Base-by-base conservation (phyloP, 495 filamentous ascomycete species). In the Aspergillus bridgeri region DNA sequence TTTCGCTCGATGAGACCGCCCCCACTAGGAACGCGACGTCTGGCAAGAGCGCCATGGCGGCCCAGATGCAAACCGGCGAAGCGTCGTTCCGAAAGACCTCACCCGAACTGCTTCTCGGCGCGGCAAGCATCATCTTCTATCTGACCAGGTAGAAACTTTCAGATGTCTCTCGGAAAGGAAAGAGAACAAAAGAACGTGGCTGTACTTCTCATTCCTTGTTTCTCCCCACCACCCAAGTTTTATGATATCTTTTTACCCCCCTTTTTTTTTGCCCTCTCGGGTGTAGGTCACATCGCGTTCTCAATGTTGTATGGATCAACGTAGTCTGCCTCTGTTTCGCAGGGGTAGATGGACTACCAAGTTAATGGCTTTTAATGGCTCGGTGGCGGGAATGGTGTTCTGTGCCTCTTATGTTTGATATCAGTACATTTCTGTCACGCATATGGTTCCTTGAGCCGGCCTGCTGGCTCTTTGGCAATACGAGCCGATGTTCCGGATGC, bases 11-110 rank as follows among this genome's bases (percentile, higher is more conserved):
- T 24, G 47, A 45, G 9, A 62, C 57, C 7, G 42, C 27, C 13
- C 53, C 43, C 22, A 63, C 48, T 19, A 55, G 27, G 6, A 57
- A 59, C 33, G 21, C 47, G n/a, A 51, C 59, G 21, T 62, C 59
- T 9, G 38, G 23, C 43, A 64, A 62, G 24, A 61, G 59, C 48
- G 54, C 59, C 20, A 49, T 58, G 42, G n/a, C 57, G 15, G 51
- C 47, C 44, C 22, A 57, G 6, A 58, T 24, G 33, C 45, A 61
- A 38, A 62, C 50, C 22, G 61, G 56, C 13, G 46, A 18, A 43
- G 54, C 60, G 1, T 59, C 61, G 17, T 53, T 64, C 33, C 48
- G 25, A 43, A 44, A 27, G n/a, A 25, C 53, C 8, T 64, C 57
- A 33, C 9, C 48, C 4, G 48, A 59, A 17, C 48, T 62, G 51